These are phyloP conservation scores for Saksenaea oblongispora DNA, from an alignment of 371 early-diverging fungal genomes.

Conservation along the genomic window DNA sequence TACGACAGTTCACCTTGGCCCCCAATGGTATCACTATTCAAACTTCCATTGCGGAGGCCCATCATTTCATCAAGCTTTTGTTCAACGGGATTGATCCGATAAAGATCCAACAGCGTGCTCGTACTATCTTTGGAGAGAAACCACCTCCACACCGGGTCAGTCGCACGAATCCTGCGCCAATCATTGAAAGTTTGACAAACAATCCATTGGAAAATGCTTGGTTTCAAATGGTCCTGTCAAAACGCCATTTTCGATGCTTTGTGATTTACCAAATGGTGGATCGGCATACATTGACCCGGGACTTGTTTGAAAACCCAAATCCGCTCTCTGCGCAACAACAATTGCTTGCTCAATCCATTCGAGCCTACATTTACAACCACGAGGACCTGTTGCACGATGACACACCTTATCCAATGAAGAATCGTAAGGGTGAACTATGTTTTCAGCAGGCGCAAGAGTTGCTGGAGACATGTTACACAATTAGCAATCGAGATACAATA, in stretches of 20 bases:
- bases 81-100: slow-evolving; percentile 12
- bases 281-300: background rate
- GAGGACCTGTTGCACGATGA: slow-evolving; percentile 19
- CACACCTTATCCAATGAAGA: slow-evolving; percentile 5
- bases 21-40: slow-evolving; percentile 10
- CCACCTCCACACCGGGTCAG: background rate
- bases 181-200: background rate
- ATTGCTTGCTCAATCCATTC: slow-evolving; percentile 16
- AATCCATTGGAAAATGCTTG: slow-evolving; percentile 13
- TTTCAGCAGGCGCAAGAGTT: slow-evolving; percentile 18
- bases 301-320: background rate
- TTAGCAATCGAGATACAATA: slow-evolving; percentile 18
- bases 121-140: background rate
- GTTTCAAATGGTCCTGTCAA: slow-evolving; percentile 16
- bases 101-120: slow-evolving; percentile 8
- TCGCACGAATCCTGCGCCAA: background rate
- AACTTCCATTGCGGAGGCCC: slow-evolving; percentile 18
- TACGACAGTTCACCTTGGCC: slow-evolving; percentile 1
- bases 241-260: slow-evolving; percentile 17
- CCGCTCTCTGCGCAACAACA: slow-evolving; percentile 1
- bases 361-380: slow-evolving; percentile 22
- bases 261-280: slow-evolving; percentile 23
- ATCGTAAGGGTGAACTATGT: slow-evolving; percentile 9
- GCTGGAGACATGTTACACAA: slow-evolving; percentile 17
- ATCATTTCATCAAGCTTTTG: slow-evolving; percentile 22